A percentile compares a stretch with the other conserved stretches of the same genome.
These are phyloP conservation scores for Cyberlindnera euphorbiae DNA, from an alignment of 805 yeast genomes.

Conservation along the genomic window DNA sequence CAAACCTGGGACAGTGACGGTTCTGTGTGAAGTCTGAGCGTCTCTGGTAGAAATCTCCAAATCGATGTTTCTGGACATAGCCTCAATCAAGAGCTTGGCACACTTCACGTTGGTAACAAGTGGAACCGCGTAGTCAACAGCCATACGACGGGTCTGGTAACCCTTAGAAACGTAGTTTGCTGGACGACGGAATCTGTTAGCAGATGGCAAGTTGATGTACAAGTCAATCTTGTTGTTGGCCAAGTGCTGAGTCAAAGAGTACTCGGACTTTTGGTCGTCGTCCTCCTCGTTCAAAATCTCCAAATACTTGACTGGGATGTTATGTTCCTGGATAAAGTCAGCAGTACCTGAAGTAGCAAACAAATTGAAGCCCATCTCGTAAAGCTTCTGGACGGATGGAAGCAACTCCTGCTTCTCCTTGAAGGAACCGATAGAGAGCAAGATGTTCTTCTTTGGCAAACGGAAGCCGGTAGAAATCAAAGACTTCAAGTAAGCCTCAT, in stretches of 20 bases:
- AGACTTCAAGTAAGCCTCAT: slow-evolving; percentile 95
- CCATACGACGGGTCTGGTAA: slow-evolving; percentile 98
- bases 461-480: slow-evolving; percentile 93
- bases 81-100: slow-evolving; percentile 94
- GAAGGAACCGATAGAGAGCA: slow-evolving; percentile 92
- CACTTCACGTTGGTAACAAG: slow-evolving; percentile 95
- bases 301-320: slow-evolving; percentile 88
- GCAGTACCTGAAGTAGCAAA: slow-evolving; percentile 99
- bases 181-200: slow-evolving; percentile 97
- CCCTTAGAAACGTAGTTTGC: slow-evolving; percentile 98
- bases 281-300: slow-evolving; percentile 74
- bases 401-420: slow-evolving; percentile 92
- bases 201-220: slow-evolving; percentile 93
- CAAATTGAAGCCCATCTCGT: slow-evolving; percentile 80
- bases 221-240: slow-evolving; percentile 95
- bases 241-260: slow-evolving; percentile 91
- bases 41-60: slow-evolving; percentile 73
- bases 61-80: slow-evolving; percentile 65
- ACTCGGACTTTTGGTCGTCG: slow-evolving; percentile 83
- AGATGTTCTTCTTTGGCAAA: slow-evolving; percentile 89
- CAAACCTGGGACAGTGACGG: slow-evolving; percentile 80
- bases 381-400: slow-evolving; percentile 77
- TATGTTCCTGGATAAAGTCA: slow-evolving; percentile 94
- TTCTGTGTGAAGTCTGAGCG: slow-evolving; percentile 85
- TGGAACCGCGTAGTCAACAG: slow-evolving; percentile 97